Evolutionary conservation across 257 asterid species (phyloP).

Genomic region (Jaltomata sinuosa): DNA sequence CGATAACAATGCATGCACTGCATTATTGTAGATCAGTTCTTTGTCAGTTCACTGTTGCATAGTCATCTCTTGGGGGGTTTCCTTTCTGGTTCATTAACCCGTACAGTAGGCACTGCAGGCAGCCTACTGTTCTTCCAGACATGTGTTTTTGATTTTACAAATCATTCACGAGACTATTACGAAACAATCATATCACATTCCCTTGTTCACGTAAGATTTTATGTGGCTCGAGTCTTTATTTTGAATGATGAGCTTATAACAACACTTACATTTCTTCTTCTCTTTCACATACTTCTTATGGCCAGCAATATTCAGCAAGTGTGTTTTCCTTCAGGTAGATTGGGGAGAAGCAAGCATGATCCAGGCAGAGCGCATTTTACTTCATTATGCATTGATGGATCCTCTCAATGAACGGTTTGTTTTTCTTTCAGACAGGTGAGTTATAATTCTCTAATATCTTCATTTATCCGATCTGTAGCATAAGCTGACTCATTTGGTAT

Average conservation of each 20-base stretch:
- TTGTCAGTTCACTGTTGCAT: neutral
- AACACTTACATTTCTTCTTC: neutral
- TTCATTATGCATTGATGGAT: constrained; percentile 71
- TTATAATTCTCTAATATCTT: neutral
- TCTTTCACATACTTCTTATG: neutral
- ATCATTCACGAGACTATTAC: neutral
- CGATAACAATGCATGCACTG: neutral
- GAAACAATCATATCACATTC: neutral
- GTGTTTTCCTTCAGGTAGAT: constrained; percentile 64
- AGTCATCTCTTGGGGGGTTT: neutral
- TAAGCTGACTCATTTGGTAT: neutral
- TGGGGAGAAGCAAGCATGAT: constrained; percentile 99
- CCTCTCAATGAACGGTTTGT: constrained; percentile 70
- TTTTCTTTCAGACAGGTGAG: constrained; percentile 92
- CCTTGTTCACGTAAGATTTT: neutral
- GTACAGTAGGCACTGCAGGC: neutral
- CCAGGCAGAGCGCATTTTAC: constrained; percentile 91
- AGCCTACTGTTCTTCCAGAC: neutral
- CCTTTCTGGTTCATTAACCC: neutral
- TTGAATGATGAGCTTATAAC: neutral
- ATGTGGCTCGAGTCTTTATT: neutral
- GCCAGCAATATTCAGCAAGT: constrained; percentile 25
- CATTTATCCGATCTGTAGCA: neutral
- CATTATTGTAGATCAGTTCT: neutral
- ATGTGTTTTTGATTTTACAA: neutral